These are phyloP conservation scores for Evansstolkia leycettana DNA, from an alignment of 495 filamentous ascomycete species.

Conservation along the genomic window DNA sequence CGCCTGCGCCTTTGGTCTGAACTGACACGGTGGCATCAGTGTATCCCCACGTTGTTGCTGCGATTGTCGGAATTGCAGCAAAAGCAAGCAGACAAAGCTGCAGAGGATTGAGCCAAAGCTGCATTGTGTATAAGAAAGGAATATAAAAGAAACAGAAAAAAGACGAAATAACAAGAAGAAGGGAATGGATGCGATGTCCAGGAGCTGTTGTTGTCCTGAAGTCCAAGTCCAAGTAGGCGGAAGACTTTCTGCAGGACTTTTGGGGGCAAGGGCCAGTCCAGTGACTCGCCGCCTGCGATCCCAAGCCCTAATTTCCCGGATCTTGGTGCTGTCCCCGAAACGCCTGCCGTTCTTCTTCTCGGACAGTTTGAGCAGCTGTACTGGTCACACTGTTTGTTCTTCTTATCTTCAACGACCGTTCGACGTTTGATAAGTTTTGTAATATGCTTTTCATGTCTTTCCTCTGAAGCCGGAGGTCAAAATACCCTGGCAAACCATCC, in stretches of 20 bases:
- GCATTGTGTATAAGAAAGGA: constrained; percentile 19
- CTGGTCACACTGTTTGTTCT: constrained; percentile 1
- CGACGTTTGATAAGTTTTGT: no score
- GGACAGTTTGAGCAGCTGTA: constrained; percentile 1
- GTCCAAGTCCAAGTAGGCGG: no score
- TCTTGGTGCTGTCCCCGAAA: constrained; percentile 8
- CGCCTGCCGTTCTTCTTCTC: constrained; percentile 12
- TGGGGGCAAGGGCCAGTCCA: constrained; percentile 18
- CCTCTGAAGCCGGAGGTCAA: constrained; percentile 3
- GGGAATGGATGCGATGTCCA: no score
- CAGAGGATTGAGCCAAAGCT: constrained; percentile 28
- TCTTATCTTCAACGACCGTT: background rate
- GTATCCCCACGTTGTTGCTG: constrained; percentile 73
- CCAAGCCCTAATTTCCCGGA: constrained; percentile 25
- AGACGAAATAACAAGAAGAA: no score
- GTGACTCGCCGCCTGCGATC: constrained; percentile 15
- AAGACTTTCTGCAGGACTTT: background rate
- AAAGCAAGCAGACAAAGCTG: constrained; percentile 29
- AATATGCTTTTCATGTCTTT: no score
- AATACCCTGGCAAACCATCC: constrained; percentile 9
- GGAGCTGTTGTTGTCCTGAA: no score
- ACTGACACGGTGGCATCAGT: constrained; percentile 74
- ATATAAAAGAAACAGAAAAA: constrained; percentile 4
- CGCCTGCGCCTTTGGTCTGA: constrained; percentile 54
- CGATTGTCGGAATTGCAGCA: constrained; percentile 26